Percentiles rank a stretch among this genome's conserved stretches.
Conservation (phyloP, 129 eudicot genomes). For the Flaveria sonorensis region DNA sequence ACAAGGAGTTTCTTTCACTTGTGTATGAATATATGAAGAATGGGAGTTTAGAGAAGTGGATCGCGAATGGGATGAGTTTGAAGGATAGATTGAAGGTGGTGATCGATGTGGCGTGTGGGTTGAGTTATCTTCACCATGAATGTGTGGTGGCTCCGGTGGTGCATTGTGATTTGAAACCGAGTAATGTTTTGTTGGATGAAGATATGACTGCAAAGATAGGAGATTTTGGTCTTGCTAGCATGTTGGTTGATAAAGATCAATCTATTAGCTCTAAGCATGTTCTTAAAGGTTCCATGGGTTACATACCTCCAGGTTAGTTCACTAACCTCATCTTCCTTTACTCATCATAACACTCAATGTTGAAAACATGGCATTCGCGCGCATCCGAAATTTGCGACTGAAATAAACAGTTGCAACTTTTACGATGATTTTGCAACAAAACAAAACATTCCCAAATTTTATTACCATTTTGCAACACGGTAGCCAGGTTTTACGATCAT, state of each 20-base stretch:
- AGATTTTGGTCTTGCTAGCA: conserved; percentile 72
- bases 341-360: neutral
- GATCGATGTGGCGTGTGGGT: conserved; percentile 54
- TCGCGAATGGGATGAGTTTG: conserved; percentile 34
- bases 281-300: conserved; percentile 72
- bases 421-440: too few species aligned
- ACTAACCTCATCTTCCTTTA: neutral
- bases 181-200: conserved; percentile 57
- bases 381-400: too few species aligned
- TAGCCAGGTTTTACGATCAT: too few species aligned
- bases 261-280: conserved; percentile 43
- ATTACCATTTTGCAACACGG: too few species aligned
- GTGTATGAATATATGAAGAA: conserved; percentile 62
- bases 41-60: conserved; percentile 70
- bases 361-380: too few species aligned
- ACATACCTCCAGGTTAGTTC: conserved; percentile 71
- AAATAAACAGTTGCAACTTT: too few species aligned
- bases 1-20: conserved; percentile 54
- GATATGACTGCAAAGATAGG: conserved; percentile 62
- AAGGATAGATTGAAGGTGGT: conserved; percentile 45
- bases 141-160: conserved; percentile 58
- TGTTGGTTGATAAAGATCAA: conserved; percentile 44
- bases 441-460: too few species aligned
- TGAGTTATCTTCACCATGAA: conserved; percentile 64
- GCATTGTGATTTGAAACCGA: conserved; percentile 78